Evolutionary conservation across 805 yeast genomes (phyloP), one percentile per base, ranked within the genome.

Genomic region (Lachancea quebecensis): DNA sequence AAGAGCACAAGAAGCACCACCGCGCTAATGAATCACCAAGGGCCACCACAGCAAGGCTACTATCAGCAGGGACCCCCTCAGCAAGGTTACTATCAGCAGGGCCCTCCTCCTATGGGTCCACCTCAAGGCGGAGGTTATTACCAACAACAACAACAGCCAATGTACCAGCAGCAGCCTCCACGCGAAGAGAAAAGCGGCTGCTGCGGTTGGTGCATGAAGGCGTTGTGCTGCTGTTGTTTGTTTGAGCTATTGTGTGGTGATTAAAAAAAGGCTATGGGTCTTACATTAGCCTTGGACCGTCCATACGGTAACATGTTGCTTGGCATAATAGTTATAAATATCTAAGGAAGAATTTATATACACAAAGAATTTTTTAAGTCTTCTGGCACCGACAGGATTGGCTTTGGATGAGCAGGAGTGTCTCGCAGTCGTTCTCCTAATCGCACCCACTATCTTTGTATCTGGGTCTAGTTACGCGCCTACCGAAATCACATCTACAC

Each of bases 151-250:
- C 62, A 54, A 15, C 64, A 58, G 44, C 64, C 63, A 2, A 46
- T 53, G 17, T 57, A 59, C 38, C 54, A 59, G 16, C 66, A 62
- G 48, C 65, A 57, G 38, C 51, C 58, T 5, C 61, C 62, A 17
- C 55, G 52, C 25, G 35, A 47, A 37, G 54, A 54, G 15, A 59
- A 53, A 16, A 48, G 46, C 28, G 50, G 59, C 35, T 63, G 68
- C 45, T 52, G 63, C 29, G 56, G 51, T 15, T 53, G 60, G 6
- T 62, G 65, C 46, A 55, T 59, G 47, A 57, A 62, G 43, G 48
- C 55, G 8, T 15, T 63, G 34, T 52, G 57, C 36, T 65, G 69
- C 48, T 61, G 64, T 37, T 64, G 65, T 54, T 46, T 62, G 9
- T 43, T 65, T 29, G 63, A 65, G 29, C 41, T 59, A 53, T 46